Base-by-base conservation (phyloP, 306 rosid species). In the Casuarina cunninghamiana region DNA sequence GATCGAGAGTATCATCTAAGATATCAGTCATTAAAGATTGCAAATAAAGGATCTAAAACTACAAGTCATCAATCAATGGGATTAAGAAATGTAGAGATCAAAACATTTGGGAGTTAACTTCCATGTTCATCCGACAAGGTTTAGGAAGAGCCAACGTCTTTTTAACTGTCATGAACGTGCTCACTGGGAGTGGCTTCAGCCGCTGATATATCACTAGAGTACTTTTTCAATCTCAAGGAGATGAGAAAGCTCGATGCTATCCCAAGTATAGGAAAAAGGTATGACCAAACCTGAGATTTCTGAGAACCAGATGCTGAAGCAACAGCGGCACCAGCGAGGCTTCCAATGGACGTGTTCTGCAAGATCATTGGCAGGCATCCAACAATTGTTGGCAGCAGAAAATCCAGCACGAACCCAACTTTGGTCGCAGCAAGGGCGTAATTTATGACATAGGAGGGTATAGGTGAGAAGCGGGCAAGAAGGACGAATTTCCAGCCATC, bases 401-500 rank as follows among this genome's bases (percentile, higher is more conserved):
- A 95, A 80, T 93, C 97, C 75, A 93, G 67, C 26, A 95, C 19
- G 83, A 92, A 95, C 70, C 89, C 71, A 42, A 95, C 97, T 72
- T 86, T 82, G 6, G 99, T 95, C 0, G 99, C 99, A 46, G 97
- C 99, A 5, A 95, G 89, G 17, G 97, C 93, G 67, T 95, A 95
- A 81, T 95, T 95, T 80, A 95, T 90, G 65, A 95, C 79, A 55
- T 93, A 95, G 5, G 97, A 95, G 1, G 99, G 99, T 81, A 95
- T 72, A 0, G 99, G 97, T 7, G 99, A 95, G 90, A 95, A 95
- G 32, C 99, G 96, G 10, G 99, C 99, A 38, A 95, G 97, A 51
- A 95, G 90, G 68, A 93, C 99, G 39, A 95, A 93, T 81, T n/a
- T 93, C 99, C 99, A 95, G 39, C 99, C 99, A 79, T 92, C 99